phyloP scores from a whole-genome alignment of 352 stramenopile genomes.

The Phytophthora litchii region DNA sequence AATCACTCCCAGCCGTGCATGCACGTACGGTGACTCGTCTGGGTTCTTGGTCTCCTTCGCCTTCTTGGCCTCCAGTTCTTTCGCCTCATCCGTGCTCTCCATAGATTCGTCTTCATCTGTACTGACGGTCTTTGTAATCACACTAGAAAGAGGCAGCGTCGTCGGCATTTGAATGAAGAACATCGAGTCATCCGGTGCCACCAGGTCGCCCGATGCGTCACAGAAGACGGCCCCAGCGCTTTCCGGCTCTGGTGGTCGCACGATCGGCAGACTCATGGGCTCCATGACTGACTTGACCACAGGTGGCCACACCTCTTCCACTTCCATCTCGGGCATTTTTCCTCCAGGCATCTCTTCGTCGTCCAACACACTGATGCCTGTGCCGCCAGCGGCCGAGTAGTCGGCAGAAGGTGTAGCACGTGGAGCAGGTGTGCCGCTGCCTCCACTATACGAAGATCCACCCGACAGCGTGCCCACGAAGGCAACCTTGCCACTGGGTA shows the following conservation, averaged over 20 bases:
- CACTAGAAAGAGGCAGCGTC: constrained; percentile 74
- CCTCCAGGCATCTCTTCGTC: constrained; percentile 63
- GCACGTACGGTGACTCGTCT: constrained; percentile 33
- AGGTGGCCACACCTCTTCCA: constrained; percentile 83
- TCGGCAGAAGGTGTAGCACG: constrained; percentile 32
- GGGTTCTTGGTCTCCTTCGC: constrained; percentile 20
- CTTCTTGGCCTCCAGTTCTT: constrained; percentile 17
- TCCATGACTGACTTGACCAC: constrained; percentile 82
- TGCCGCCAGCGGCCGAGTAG: constrained; percentile 73
- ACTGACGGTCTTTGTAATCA: constrained; percentile 35
- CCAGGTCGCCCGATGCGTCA: constrained; percentile 57
- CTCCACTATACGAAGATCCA: constrained; percentile 76
- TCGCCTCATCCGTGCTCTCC: constrained; percentile 28
- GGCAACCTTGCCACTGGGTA: constrained; percentile 69
- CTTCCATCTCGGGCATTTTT: constrained; percentile 55
- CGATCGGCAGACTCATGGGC: constrained; percentile 80
- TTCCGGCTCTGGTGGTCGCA: constrained; percentile 64
- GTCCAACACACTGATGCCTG: constrained; percentile 86
- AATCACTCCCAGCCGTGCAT: neutral
- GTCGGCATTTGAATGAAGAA: constrained; percentile 88
- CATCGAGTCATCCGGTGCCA: constrained; percentile 69
- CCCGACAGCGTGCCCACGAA: constrained; percentile 86
- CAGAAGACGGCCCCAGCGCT: constrained; percentile 71
- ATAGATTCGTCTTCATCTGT: constrained; percentile 42
- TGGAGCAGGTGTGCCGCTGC: constrained; percentile 38